These are phyloP conservation scores for Cercis canadensis DNA, from an alignment of 306 rosid genomes.

Conservation along the genomic window DNA sequence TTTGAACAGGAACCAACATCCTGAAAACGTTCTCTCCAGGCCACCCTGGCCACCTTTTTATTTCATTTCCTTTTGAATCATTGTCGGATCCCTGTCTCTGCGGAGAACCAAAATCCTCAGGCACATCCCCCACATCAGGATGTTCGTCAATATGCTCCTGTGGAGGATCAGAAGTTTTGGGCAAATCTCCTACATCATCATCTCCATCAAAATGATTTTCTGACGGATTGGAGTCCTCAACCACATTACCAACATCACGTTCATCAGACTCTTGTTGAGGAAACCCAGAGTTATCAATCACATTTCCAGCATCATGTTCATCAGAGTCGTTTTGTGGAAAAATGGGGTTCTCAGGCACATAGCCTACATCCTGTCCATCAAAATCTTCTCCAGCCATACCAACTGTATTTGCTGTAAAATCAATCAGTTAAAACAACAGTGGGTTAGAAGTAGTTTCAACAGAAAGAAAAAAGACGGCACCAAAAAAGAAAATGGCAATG, in stretches of 20 bases:
- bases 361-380: constrained; percentile 54
- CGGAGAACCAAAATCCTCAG: constrained; percentile 4
- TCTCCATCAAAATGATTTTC: constrained; percentile 44
- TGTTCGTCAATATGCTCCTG: constrained; percentile 27
- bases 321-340: constrained; percentile 44
- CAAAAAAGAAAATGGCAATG: background rate
- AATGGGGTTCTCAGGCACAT: constrained; percentile 53
- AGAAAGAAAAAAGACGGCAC: background rate
- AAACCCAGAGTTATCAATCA: constrained; percentile 47
- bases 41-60: constrained; percentile 98
- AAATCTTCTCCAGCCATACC: constrained; percentile 53
- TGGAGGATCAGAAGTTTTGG: constrained; percentile 41
- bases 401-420: constrained; percentile 15
- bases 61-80: constrained; percentile 56
- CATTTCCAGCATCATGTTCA: constrained; percentile 46
- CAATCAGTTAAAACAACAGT: constrained; percentile 20
- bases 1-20: constrained; percentile 91
- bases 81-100: constrained; percentile 46
- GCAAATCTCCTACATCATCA: constrained; percentile 44
- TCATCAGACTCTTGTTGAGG: constrained; percentile 46
- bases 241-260: constrained; percentile 40
- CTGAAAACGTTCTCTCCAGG: constrained; percentile 97
- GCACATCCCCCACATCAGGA: constrained; percentile 27
- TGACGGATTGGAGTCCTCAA: constrained; percentile 36
- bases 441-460: constrained; percentile 4